phyloP scores from a whole-genome alignment of 2,329 filamentous ascomycete genomes.

The Neonectria neomacrospora region DNA sequence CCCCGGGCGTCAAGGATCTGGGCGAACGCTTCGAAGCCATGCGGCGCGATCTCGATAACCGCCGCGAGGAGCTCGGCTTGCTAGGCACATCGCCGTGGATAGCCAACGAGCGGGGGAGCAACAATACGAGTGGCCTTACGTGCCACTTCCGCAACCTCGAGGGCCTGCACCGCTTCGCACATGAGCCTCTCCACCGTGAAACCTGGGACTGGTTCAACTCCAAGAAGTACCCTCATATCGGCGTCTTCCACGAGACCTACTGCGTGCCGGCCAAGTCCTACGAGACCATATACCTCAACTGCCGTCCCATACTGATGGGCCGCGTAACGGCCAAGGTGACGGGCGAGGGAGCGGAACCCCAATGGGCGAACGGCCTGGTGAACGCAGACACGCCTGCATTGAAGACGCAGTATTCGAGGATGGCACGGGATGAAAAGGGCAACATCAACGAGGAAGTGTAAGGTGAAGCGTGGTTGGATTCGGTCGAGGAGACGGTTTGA shows the following conservation, averaged over 20 bases:
- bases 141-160: conserved; percentile 64
- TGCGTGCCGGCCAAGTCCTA: conserved; percentile 56
- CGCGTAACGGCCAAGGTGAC: conserved; percentile 40
- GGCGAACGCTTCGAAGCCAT: conserved; percentile 53
- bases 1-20: conserved; percentile 56
- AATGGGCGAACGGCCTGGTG: conserved; percentile 51
- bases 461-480: background rate
- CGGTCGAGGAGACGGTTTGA: background rate
- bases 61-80: conserved; percentile 59
- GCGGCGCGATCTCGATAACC: conserved; percentile 47
- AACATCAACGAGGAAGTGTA: conserved; percentile 25
- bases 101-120: conserved; percentile 49
- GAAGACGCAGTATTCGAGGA: conserved; percentile 50
- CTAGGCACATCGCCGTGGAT: conserved; percentile 57
- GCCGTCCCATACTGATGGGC: conserved; percentile 52
- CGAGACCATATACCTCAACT: conserved; percentile 64
- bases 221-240: conserved; percentile 53
- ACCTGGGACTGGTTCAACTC: conserved; percentile 62
- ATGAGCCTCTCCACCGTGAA: conserved; percentile 58
- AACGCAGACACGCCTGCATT: conserved; percentile 46
- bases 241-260: conserved; percentile 67
- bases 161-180: conserved; percentile 63
- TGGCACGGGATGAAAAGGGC: conserved; percentile 44
- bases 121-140: conserved; percentile 56
- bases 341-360: conserved; percentile 35